phyloP scores from a whole-genome alignment of 2,329 filamentous ascomycete species.

The Colletotrichum sublineola region DNA sequence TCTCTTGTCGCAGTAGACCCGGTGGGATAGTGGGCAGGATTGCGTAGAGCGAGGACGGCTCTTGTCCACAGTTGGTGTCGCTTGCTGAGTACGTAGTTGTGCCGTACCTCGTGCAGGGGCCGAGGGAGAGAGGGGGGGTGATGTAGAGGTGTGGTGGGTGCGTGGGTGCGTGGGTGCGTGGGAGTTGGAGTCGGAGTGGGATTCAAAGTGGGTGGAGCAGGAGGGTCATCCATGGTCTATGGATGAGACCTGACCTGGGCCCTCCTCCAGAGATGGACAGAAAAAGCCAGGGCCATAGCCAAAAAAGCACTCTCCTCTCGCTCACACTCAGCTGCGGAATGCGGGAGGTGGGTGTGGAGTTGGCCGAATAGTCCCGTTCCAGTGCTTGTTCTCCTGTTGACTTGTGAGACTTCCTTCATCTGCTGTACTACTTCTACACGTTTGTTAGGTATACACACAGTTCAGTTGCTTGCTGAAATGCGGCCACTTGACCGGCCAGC shows the following conservation, averaged over 20 bases:
- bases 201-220: constrained; percentile 29
- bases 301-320: not conserved
- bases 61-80: constrained; percentile 30
- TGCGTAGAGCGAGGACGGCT: constrained; percentile 24
- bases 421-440: constrained; percentile 3
- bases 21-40: constrained; percentile 37
- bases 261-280: not conserved
- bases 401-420: constrained; percentile 18
- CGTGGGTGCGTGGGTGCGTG: constrained; percentile 28
- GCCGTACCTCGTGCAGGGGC: constrained; percentile 36
- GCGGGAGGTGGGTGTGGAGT: constrained; percentile 39
- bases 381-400: not conserved
- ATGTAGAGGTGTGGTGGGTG: constrained; percentile 26
- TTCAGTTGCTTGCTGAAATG: constrained; percentile 1
- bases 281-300: not conserved
- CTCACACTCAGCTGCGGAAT: constrained; percentile 11
- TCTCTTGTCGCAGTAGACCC: constrained; percentile 39
- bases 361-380: constrained; percentile 1
- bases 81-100: constrained; percentile 26
- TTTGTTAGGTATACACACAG: not conserved
- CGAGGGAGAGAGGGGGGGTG: constrained; percentile 9
- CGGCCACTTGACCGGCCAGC: not conserved
- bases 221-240: constrained; percentile 17
- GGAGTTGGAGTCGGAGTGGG: constrained; percentile 36
- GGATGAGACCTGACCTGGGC: constrained; percentile 11